phyloP scores from a whole-genome alignment of 257 asterid genomes.

The Leonotis leonurus region DNA sequence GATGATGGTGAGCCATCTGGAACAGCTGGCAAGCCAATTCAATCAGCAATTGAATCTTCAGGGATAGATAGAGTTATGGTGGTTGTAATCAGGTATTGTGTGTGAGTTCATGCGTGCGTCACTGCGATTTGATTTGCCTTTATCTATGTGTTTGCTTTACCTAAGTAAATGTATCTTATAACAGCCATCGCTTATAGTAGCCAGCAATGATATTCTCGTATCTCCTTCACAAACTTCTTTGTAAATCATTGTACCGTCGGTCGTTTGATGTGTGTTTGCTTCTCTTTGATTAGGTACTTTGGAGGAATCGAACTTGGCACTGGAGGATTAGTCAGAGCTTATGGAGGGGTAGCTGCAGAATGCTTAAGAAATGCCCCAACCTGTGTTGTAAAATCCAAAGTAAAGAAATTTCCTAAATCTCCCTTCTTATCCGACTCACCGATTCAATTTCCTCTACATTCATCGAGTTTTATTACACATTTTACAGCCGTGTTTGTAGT shows the following conservation, averaged over 20 bases:
- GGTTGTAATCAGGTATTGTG: constrained; percentile 63
- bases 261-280: constrained; percentile 2
- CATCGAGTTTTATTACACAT: not conserved
- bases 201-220: not conserved
- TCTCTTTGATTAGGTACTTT: constrained; percentile 44
- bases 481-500: not conserved
- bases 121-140: not conserved
- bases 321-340: constrained; percentile 97
- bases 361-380: constrained; percentile 81
- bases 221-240: not conserved
- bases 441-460: not conserved
- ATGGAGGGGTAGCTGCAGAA: constrained; percentile 89
- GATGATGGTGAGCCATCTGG: constrained; percentile 99
- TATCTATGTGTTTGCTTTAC: not conserved
- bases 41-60: constrained; percentile 73
- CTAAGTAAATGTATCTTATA: not conserved
- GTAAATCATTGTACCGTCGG: not conserved
- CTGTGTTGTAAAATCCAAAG: constrained; percentile 72
- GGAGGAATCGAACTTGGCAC: constrained; percentile 98
- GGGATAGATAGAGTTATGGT: constrained; percentile 90
- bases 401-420: constrained; percentile 17
- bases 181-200: not conserved
- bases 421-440: not conserved
- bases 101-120: too few species aligned
- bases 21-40: constrained; percentile 96